These are phyloP conservation scores for Amaranthus cruentus DNA, from an alignment of 148 eudicot species.

Conservation along the genomic window DNA sequence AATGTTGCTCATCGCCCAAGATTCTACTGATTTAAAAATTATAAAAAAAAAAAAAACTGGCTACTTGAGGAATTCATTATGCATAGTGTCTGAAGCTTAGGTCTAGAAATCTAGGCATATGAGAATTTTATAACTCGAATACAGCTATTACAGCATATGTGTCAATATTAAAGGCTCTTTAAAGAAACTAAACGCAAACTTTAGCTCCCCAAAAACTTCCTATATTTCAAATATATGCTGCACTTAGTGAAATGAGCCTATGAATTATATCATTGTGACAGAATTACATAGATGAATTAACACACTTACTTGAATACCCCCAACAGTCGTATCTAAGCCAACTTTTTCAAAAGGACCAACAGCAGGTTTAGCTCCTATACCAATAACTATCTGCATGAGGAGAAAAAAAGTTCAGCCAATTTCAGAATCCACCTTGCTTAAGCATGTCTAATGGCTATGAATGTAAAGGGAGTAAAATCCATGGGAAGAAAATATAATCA, in stretches of 20 bases:
- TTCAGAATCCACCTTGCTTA: neutral
- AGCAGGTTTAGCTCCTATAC: slow-evolving; percentile 95
- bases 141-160: neutral
- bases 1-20: neutral
- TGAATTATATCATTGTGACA: neutral
- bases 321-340: slow-evolving; percentile 62
- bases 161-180: neutral
- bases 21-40: neutral
- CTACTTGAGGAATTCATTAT: neutral
- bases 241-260: neutral
- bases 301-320: slow-evolving; percentile 79
- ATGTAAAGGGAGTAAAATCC: neutral
- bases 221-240: neutral
- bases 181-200: neutral
- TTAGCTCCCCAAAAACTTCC: neutral
- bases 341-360: slow-evolving; percentile 64
- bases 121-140: neutral
- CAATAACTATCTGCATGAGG: slow-evolving; percentile 66
- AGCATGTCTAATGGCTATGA: neutral
- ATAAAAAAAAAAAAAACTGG: neutral
- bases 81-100: neutral
- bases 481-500: neutral
- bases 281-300: neutral
- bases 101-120: neutral
- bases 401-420: slow-evolving; percentile 2